phyloP scores from a whole-genome alignment of 2,329 filamentous ascomycete species.

The Xylaria sp. region DNA sequence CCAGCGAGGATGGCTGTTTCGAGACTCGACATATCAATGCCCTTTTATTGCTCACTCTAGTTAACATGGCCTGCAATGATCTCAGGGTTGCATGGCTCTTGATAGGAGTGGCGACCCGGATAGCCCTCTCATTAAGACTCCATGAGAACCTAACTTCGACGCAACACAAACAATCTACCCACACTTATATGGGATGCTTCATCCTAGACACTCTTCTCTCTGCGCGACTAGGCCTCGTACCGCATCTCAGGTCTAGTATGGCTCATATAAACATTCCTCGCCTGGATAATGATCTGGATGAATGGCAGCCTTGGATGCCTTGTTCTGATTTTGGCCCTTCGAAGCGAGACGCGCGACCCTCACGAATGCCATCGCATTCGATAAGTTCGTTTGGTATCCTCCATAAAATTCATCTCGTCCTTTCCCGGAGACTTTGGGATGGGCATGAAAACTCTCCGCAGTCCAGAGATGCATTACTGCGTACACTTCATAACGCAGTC shows the following conservation, averaged over 20 bases:
- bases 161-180: constrained; percentile 49
- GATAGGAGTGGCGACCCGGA: constrained; percentile 71
- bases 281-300: constrained; percentile 75
- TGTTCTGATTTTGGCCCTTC: constrained; percentile 53
- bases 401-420: constrained; percentile 37
- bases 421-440: constrained; percentile 34
- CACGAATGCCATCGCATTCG: constrained; percentile 42
- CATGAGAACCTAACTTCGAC: constrained; percentile 47
- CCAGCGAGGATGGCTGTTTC: constrained; percentile 59
- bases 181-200: constrained; percentile 68
- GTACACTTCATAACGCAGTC: constrained; percentile 36
- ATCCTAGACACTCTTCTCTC: constrained; percentile 70
- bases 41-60: constrained; percentile 68
- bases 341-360: constrained; percentile 17
- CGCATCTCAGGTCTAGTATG: constrained; percentile 62
- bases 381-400: constrained; percentile 42
- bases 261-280: constrained; percentile 57
- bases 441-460: constrained; percentile 3
- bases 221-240: constrained; percentile 60
- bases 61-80: constrained; percentile 70
- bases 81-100: constrained; percentile 71
- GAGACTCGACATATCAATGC: constrained; percentile 66
- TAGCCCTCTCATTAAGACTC: constrained; percentile 58
- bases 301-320: constrained; percentile 79
- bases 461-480: constrained; percentile 31